Conservation (phyloP, 176 grass and related monocot species). For the Carex myosuroides region DNA sequence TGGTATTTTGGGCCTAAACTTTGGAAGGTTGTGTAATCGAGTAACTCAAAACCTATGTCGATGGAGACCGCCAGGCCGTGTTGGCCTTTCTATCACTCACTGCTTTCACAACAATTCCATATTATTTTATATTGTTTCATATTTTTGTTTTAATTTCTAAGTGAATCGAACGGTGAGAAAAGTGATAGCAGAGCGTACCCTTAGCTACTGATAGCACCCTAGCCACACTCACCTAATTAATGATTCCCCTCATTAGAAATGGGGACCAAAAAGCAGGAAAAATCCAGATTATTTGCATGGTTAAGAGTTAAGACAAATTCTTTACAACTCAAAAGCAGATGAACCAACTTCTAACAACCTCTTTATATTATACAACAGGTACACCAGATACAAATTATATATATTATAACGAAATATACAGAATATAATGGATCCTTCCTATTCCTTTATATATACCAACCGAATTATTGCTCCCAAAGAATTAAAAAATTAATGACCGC, state of each 20-base stretch:
- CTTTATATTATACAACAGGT: slow-evolving; percentile 6
- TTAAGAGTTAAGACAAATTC: not conserved
- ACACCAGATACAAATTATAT: not conserved
- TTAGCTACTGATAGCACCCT: too few species aligned
- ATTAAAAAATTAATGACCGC: not conserved
- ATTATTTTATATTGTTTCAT: too few species aligned
- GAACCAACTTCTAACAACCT: not conserved
- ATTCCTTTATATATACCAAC: not conserved
- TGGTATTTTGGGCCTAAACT: too few species aligned
- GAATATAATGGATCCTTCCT: not conserved
- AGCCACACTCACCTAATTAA: not conserved
- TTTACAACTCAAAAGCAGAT: not conserved
- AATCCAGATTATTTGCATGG: not conserved
- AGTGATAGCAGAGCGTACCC: too few species aligned
- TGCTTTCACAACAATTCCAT: too few species aligned
- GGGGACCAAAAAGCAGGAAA: not conserved
- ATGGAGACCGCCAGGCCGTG: too few species aligned
- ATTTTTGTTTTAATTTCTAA: too few species aligned
- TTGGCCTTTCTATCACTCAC: too few species aligned
- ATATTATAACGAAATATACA: not conserved
- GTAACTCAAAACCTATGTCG: too few species aligned
- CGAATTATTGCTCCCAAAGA: slow-evolving; percentile 4
- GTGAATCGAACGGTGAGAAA: too few species aligned
- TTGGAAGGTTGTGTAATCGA: too few species aligned
- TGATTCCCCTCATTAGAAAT: not conserved